Base-by-base conservation (phyloP, 2,329 filamentous ascomycete genomes). In the Fusarium nanum region DNA sequence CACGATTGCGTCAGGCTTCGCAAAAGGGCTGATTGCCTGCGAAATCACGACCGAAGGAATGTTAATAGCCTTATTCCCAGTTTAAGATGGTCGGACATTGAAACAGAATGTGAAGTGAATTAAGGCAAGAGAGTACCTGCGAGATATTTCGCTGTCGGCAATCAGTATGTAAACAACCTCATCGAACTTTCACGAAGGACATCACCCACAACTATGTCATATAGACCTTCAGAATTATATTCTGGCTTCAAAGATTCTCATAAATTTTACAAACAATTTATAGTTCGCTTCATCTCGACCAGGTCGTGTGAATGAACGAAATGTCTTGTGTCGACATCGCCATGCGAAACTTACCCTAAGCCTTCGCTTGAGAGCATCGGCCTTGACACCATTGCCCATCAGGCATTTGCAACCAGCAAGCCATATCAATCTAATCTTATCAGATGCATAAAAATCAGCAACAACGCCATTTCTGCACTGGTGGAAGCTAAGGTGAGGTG, bases 381-480 rank as follows among this genome's bases (percentile, higher is more conserved):
- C 14, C 10, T 11, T 30, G 5, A 5, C 3, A 2, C 45, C 34
- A 40, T 30, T 3, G 18, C 22, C 49, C 44, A 41, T 22, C 1
- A 16, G 23, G n/a, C 23, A 5, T 3, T 23, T 25, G n/a, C 11
- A 10, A 54, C 32, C 53, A 32, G 41, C 11, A n/a, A 12, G 12
- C 14, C 10, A 32, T 41, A 45, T 66, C 34, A 34, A 61, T 66
- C 55, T 66, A 45, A 66, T 66, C 62, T 67, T 55, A 67, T 67
- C 61, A 45, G 63, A 66, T 66, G n/a, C 13, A 27, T 12, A 0
- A 8, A 34, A 34, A 34, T 16, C 16, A 34, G 32, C 32, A 41
- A 3, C 3, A 37, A 11, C 20, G n/a, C 4, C 7, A 49, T 23
- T 45, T 44, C 27, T 20, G 23, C 13, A 3, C 7, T 7, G 20